Conservation (phyloP, 2,329 filamentous ascomycete species). For the Colletotrichum costaricense region DNA sequence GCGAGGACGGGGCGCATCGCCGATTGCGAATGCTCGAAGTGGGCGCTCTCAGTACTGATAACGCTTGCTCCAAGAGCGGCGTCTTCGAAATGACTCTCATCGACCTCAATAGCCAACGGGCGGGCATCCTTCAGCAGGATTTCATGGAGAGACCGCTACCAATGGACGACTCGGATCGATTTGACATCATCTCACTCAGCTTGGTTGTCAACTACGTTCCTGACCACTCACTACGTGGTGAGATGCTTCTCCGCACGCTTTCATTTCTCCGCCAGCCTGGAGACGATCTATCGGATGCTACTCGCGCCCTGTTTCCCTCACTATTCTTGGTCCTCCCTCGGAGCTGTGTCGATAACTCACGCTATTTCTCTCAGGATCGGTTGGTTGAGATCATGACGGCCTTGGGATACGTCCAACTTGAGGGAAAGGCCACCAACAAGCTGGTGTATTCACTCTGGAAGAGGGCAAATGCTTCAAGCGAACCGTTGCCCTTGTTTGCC, state of each 20-base stretch:
- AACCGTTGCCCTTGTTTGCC: conserved; percentile 56
- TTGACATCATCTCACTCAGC: conserved; percentile 92
- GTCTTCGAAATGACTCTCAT: conserved; percentile 83
- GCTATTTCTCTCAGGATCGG: conserved; percentile 82
- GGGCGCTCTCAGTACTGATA: conserved; percentile 85
- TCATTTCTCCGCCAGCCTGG: conserved; percentile 69
- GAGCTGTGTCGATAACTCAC: conserved; percentile 88
- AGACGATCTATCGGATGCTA: conserved; percentile 34
- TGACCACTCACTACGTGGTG: conserved; percentile 77
- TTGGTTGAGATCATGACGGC: conserved; percentile 79
- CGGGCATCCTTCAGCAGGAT: conserved; percentile 87
- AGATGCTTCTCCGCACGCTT: conserved; percentile 84
- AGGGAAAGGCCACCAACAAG: conserved; percentile 82
- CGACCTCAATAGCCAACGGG: conserved; percentile 87
- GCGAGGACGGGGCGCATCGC: neutral
- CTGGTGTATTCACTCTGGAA: conserved; percentile 92
- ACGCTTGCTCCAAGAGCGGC: conserved; percentile 81
- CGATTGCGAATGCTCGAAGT: conserved; percentile 84
- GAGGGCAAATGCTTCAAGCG: conserved; percentile 45
- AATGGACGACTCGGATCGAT: conserved; percentile 67
- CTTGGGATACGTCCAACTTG: conserved; percentile 76
- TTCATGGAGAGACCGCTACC: conserved; percentile 92
- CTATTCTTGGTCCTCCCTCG: conserved; percentile 92
- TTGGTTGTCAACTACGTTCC: conserved; percentile 96
- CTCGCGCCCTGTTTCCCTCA: conserved; percentile 65